Conservation (phyloP, 1,284 basidiomycete species). For the Hypsizygus ulmarius region DNA sequence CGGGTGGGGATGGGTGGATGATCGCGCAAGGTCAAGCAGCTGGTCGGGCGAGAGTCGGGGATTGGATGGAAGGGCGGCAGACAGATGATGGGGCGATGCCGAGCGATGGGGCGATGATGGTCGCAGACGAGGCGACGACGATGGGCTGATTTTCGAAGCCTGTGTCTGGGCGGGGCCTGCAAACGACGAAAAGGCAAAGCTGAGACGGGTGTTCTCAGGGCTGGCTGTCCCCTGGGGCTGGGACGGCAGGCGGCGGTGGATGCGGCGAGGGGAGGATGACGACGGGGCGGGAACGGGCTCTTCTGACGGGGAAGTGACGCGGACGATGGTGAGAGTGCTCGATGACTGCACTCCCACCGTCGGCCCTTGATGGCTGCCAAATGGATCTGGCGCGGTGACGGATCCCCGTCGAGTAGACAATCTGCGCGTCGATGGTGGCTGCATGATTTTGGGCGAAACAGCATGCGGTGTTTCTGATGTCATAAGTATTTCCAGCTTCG, state of each 20-base stretch:
- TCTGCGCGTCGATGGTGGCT: constrained; percentile 19
- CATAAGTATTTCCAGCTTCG: too few relatives aligned
- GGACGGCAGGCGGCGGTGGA: constrained; percentile 24
- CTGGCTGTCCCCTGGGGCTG: constrained; percentile 18
- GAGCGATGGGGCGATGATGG: constrained; percentile 34
- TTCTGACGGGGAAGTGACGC: constrained; percentile 39
- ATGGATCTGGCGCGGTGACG: constrained; percentile 62
- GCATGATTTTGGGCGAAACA: neutral
- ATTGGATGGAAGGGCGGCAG: constrained; percentile 31
- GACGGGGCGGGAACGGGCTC: constrained; percentile 30
- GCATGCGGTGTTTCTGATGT: too few relatives aligned
- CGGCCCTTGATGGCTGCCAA: constrained; percentile 47
- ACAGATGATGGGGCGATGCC: constrained; percentile 32
- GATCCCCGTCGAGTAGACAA: constrained; percentile 64
- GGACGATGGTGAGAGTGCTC: constrained; percentile 72
- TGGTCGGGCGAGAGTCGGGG: constrained; percentile 62
- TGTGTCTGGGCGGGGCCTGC: constrained; percentile 21
- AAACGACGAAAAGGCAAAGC: constrained; percentile 66
- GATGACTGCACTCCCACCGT: constrained; percentile 56
- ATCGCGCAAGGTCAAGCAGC: constrained; percentile 62
- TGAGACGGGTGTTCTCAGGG: constrained; percentile 43
- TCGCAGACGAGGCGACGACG: constrained; percentile 42
- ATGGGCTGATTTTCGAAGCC: constrained; percentile 26
- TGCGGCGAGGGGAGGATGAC: constrained; percentile 29
- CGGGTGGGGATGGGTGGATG: constrained; percentile 49